Evolutionary conservation across 2,329 filamentous ascomycete species (phyloP).

Genomic region (Colletotrichum sp.): DNA sequence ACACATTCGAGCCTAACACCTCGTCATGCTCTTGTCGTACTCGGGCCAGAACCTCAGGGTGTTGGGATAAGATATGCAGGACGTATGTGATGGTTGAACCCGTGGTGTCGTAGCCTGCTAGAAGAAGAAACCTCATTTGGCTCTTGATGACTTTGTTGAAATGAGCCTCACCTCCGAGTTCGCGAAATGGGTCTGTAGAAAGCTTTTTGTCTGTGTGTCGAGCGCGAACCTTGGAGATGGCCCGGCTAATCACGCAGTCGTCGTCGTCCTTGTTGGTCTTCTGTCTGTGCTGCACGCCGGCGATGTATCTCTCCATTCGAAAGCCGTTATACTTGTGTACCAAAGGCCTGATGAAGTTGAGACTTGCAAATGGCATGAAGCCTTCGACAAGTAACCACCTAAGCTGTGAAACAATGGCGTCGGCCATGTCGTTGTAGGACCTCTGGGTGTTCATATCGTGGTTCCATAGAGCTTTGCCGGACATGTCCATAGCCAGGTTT

Average conservation of each 20-base stretch:
- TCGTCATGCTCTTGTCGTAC: constrained; percentile 35
- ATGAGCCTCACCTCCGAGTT: neutral
- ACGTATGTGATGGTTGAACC: constrained; percentile 29
- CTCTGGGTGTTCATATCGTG: constrained; percentile 2
- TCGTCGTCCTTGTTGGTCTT: neutral
- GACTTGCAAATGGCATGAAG: neutral
- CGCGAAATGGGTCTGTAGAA: neutral
- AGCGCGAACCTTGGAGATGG: neutral
- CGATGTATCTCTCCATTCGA: constrained; percentile 1
- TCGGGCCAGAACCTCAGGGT: constrained; percentile 24
- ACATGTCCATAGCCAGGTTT: constrained; percentile 3
- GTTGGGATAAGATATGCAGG: constrained; percentile 24
- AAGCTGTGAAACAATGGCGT: neutral
- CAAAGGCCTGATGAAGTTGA: neutral
- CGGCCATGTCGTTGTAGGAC: neutral
- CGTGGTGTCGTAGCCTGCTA: constrained; percentile 38
- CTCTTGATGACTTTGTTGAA: neutral
- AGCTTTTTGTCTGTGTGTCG: neutral
- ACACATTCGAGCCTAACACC: constrained; percentile 49
- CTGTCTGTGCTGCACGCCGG: neutral
- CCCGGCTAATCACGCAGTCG: neutral
- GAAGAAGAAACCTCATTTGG: constrained; percentile 35
- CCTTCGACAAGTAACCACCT: neutral
- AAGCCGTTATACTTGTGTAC: constrained; percentile 6
- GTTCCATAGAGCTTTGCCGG: neutral